Base-by-base conservation (phyloP, 169 alveolate species). In the Plasmodium malariae region DNA sequence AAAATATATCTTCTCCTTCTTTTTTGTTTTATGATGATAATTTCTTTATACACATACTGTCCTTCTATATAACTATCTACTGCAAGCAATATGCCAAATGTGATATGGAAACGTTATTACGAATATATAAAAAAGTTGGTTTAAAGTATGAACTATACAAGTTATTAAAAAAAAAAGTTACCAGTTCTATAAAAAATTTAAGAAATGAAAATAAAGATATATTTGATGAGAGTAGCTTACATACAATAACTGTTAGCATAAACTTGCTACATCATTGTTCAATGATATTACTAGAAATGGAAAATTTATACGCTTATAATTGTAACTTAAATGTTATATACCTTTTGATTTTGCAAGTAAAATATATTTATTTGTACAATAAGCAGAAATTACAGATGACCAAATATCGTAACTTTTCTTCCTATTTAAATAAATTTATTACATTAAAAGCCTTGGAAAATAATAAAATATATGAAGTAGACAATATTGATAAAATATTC, bases 261-360 rank as follows among this genome's bases (percentile, higher is more conserved):
- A 60, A 76, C 24, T 30, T 76, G 40, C 54, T 76, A 76, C 89
- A 76, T 32, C 89, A 76, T 28, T 76, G 89, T 68, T 45, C 89
- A 19, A 11, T 76, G 55, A 40, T 76, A 62, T 63, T 62, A 60
- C 43, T 76, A 76, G 89, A 76, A 62, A 62, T 63, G 19, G 60
- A 19, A 49, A 76, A 76, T 54, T 34, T 76, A 32, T 45, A 17
- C 19, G 76, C 37, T 21, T 76, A 76, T 67, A 28, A 76, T 11
- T 30, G 37, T 3, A 76, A 60, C 54, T 19, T 76, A 32, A 63
- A 76, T 67, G 14, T 37, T 40, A 76, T 76, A 36, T 76, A 59
- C 26, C 89, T 76, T 32, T 54, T 76, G 40, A 76, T 76, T 76
- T 76, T 76, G 28, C 89, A 76, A 26, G 28, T 76, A 21, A 76